Evolutionary conservation across 2,329 filamentous ascomycete species (phyloP).

Genomic region (Atkinsonella texensis): DNA sequence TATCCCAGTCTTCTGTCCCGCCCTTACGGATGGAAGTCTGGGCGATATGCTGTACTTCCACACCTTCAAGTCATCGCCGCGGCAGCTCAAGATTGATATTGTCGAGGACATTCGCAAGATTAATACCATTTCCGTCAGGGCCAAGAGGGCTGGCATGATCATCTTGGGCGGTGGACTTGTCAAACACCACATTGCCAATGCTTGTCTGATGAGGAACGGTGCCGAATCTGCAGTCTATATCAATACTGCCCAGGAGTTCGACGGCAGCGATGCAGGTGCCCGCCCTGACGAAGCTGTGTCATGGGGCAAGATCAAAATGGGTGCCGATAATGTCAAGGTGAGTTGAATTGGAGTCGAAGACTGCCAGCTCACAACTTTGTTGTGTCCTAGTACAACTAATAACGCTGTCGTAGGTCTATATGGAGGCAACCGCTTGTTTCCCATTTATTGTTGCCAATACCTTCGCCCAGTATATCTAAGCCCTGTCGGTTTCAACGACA

Average conservation of each 20-base stretch:
- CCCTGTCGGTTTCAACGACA: neutral
- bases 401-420: constrained; percentile 37
- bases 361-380: neutral
- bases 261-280: constrained; percentile 91
- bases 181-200: constrained; percentile 98
- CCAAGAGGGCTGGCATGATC: constrained; percentile 86
- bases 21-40: constrained; percentile 85
- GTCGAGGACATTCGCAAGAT: constrained; percentile 88
- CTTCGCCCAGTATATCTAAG: constrained; percentile 42
- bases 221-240: constrained; percentile 96
- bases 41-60: constrained; percentile 99
- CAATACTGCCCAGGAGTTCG: constrained; percentile 95
- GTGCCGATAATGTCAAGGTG: constrained; percentile 82
- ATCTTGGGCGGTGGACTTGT: constrained; percentile 89
- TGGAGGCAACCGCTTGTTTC: constrained; percentile 53
- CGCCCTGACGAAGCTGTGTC: constrained; percentile 93
- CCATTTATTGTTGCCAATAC: constrained; percentile 56
- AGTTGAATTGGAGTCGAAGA: constrained; percentile 10
- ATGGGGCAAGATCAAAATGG: constrained; percentile 95
- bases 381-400: neutral
- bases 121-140: constrained; percentile 82
- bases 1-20: constrained; percentile 94
- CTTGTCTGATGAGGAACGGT: constrained; percentile 93
- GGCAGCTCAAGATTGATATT: constrained; percentile 75
- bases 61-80: constrained; percentile 79